Conservation (phyloP, 2,329 filamentous ascomycete species). For the Chrysosporium queenslandicum region DNA sequence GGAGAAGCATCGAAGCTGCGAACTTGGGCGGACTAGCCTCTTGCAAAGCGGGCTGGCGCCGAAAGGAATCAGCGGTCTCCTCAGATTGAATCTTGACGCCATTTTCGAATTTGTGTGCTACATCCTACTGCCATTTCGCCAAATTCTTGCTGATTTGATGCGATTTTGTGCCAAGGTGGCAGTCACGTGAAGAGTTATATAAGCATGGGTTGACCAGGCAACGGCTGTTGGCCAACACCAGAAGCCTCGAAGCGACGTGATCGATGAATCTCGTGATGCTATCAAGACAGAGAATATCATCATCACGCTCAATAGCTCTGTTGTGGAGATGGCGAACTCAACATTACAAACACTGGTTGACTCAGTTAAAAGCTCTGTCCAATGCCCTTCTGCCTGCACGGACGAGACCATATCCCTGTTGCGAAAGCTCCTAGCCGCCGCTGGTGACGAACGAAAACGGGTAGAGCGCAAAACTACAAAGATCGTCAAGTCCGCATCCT, state of each 20-base stretch:
- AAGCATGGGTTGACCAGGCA: slow-evolving; percentile 13
- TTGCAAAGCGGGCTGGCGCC: neutral
- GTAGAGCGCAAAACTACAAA: slow-evolving; percentile 23
- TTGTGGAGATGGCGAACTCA: neutral
- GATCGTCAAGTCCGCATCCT: neutral
- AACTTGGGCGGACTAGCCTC: neutral
- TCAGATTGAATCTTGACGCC: neutral
- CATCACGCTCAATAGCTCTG: neutral
- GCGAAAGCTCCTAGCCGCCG: slow-evolving; percentile 29
- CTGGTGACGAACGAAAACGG: slow-evolving; percentile 18
- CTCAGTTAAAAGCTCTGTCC: slow-evolving; percentile 46
- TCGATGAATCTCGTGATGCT: neutral
- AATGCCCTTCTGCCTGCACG: slow-evolving; percentile 47
- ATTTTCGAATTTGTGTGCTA: neutral
- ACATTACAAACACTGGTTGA: slow-evolving; percentile 25
- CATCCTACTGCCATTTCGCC: no score
- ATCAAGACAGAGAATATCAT: neutral
- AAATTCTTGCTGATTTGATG: no score
- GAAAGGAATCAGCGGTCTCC: neutral
- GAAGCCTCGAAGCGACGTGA: neutral
- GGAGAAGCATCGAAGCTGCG: slow-evolving; percentile 19
- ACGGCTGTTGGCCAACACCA: slow-evolving; percentile 15
- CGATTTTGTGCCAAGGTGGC: neutral
- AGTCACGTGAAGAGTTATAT: neutral
- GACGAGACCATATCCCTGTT: slow-evolving; percentile 32